These are phyloP conservation scores for Luvunga scandens DNA, from an alignment of 345 rosid genomes.

Conservation along the genomic window DNA sequence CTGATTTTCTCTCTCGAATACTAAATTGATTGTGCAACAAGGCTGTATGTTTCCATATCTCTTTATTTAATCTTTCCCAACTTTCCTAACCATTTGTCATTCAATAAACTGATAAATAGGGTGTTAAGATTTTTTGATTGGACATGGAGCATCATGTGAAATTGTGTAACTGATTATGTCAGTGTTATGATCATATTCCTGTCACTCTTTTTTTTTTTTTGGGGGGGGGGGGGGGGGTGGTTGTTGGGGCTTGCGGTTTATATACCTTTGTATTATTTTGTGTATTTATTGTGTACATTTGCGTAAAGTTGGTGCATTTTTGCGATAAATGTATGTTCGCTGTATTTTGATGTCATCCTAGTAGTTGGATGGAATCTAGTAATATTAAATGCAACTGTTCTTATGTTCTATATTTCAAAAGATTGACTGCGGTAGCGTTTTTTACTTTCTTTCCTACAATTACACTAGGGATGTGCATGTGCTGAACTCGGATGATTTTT, in stretches of 20 bases:
- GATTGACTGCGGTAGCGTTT: neutral
- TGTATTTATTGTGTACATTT: too few relatives aligned
- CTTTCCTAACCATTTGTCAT: neutral
- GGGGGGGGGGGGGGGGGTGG: too few relatives aligned
- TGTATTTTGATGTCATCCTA: neutral
- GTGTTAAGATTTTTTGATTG: neutral
- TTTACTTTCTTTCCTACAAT: neutral
- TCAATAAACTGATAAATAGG: too few relatives aligned
- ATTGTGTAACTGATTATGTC: neutral
- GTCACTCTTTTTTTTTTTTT: neutral
- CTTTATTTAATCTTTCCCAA: neutral
- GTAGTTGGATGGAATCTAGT: neutral
- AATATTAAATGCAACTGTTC: neutral
- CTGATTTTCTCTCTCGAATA: neutral
- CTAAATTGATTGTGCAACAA: neutral
- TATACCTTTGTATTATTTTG: neutral
- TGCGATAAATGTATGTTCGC: neutral
- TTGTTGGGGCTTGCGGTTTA: neutral
- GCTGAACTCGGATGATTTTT: neutral
- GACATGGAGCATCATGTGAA: neutral
- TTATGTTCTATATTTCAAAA: neutral
- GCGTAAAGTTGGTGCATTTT: neutral
- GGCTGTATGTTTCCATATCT: neutral
- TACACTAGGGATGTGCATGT: neutral
- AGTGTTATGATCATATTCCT: neutral